These are phyloP conservation scores for Penicillium steckii DNA, from an alignment of 495 filamentous ascomycete genomes.

Conservation along the genomic window DNA sequence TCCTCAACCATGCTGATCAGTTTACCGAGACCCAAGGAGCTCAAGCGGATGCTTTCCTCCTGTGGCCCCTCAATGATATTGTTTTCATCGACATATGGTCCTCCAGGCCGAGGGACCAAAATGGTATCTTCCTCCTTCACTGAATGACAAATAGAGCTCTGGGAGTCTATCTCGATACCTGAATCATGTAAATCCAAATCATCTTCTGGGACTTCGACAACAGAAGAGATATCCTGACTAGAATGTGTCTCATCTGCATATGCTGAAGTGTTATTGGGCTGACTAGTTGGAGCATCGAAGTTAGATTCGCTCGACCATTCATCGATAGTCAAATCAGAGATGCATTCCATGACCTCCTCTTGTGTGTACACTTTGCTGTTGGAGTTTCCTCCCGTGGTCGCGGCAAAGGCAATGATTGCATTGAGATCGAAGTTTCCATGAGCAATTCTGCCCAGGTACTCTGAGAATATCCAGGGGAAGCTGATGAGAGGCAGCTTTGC, in stretches of 20 bases:
- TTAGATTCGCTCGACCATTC: background rate
- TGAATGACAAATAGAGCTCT: too few species aligned
- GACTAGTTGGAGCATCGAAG: background rate
- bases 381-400: background rate
- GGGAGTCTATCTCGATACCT: too few species aligned
- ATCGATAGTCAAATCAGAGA: background rate
- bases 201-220: too few species aligned
- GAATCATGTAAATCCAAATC: too few species aligned
- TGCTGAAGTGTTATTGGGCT: too few species aligned
- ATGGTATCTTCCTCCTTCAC: too few species aligned
- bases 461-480: constrained; percentile 88
- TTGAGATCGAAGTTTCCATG: constrained; percentile 27
- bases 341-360: background rate
- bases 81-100: too few species aligned
- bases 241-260: too few species aligned
- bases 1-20: background rate
- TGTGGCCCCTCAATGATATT: too few species aligned
- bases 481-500: constrained; percentile 75
- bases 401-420: background rate
- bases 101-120: too few species aligned
- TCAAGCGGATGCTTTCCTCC: too few species aligned
- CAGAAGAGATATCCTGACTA: too few species aligned
- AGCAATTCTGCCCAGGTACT: constrained; percentile 73
- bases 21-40: background rate
- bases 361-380: constrained; percentile 9